phyloP scores from a whole-genome alignment of 2,329 filamentous ascomycete genomes.

The Dactylellina drechsleri region DNA sequence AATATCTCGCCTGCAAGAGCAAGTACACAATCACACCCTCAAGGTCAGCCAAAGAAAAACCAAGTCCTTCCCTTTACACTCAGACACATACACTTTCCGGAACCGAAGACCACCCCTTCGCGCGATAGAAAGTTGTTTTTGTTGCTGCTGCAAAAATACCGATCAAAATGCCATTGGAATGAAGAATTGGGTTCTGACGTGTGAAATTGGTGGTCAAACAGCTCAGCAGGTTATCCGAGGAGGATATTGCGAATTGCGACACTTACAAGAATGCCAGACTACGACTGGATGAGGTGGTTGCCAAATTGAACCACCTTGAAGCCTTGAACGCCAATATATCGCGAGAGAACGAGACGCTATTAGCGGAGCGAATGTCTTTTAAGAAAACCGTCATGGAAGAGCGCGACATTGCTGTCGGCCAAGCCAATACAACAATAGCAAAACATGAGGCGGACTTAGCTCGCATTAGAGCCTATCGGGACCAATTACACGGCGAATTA shows the following conservation, averaged over 20 bases:
- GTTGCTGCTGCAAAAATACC: slow-evolving; percentile 6
- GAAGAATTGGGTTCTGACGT: slow-evolving; percentile 53
- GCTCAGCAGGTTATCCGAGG: slow-evolving; percentile 80
- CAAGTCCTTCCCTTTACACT: slow-evolving; percentile 51
- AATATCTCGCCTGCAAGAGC: slow-evolving; percentile 77
- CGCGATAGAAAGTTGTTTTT: slow-evolving; percentile 54
- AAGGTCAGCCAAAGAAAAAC: slow-evolving; percentile 57
- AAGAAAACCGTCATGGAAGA: slow-evolving; percentile 84
- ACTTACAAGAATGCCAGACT: slow-evolving; percentile 90
- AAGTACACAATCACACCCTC: slow-evolving; percentile 76
- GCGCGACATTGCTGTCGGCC: slow-evolving; percentile 74
- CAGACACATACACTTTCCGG: slow-evolving; percentile 41
- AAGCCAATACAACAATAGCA: slow-evolving; percentile 83
- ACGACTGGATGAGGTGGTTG: slow-evolving; percentile 92
- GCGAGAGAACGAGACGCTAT: slow-evolving; percentile 84
- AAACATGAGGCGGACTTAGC: slow-evolving; percentile 85
- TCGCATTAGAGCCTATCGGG: slow-evolving; percentile 82
- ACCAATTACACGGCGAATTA: slow-evolving; percentile 85
- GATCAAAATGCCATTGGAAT: slow-evolving; percentile 38
- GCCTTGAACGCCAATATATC: slow-evolving; percentile 84
- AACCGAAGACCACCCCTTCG: slow-evolving; percentile 52
- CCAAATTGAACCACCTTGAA: slow-evolving; percentile 89
- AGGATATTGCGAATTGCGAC: slow-evolving; percentile 92
- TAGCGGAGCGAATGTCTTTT: slow-evolving; percentile 84
- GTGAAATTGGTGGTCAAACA: slow-evolving; percentile 61